Base-by-base conservation (phyloP, 2,329 filamentous ascomycete genomes). In the Ceratocystis huliohia region DNA sequence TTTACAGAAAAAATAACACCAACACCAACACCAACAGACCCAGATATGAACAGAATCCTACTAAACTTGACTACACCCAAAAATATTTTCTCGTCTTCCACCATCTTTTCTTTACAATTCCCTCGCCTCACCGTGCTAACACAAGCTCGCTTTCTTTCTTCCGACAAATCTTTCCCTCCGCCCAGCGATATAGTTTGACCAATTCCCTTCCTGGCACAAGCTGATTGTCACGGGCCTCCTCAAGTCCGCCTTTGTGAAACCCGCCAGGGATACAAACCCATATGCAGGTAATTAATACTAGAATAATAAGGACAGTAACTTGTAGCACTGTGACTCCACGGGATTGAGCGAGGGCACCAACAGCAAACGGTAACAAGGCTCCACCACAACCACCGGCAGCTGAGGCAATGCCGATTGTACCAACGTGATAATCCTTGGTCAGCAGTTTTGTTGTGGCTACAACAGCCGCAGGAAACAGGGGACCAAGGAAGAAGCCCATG, bases 401-500 rank as follows among this genome's bases (percentile, higher is more conserved):
- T 0, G 88, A 85, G 0, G 87, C 87, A 71, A 95, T 93, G 0
- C 90, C 89, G 69, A 95, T 89, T 0, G 86, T 85, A n/a, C 82
- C 84, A 53, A 94, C 88, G 71, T 95, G 91, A 30, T 91, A 77
- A 68, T 89, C 81, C 48, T 79, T 80, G 0, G 89, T 89, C 1
- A 95, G 78, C 3, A 94, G 78, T 70, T 89, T 91, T 0, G 88
- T 90, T 3, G 85, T 84, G 0, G 84, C 84, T 0, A 92, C 84
- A 8, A 94, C 81, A 0, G 84, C 88, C 0, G 86, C 87, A 0
- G 89, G 89, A 72, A 92, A 94, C 22, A 94, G 75, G 0, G 90
- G 89, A 0, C 89, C 90, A 0, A 93, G 79, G 71, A 92, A 90
- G 78, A 93, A 89, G 0, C 90, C 90, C 67, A 91, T 80, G 0